A percentile compares a stretch with the other conserved stretches of the same genome.
Evolutionary conservation across 345 rosid genomes (phyloP).

Genomic region (Kandelia obovata): DNA sequence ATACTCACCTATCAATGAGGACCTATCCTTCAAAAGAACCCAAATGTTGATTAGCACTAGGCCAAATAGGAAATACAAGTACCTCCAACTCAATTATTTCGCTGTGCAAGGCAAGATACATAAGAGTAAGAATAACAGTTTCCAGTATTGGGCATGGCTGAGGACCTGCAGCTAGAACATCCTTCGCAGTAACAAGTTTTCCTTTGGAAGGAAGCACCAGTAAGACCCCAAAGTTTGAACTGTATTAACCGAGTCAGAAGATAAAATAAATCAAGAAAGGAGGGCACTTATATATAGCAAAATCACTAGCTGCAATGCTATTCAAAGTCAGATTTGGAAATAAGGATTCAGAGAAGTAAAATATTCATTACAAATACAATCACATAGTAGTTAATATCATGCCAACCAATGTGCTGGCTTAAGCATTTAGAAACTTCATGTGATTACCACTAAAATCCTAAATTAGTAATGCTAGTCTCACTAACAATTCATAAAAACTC

Average conservation of each 20-base stretch:
- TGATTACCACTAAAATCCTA: too few species aligned
- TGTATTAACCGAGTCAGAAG: constrained; percentile 24
- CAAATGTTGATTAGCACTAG: neutral
- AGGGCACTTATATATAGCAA: constrained; percentile 3
- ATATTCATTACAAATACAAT: neutral
- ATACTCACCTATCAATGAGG: too few species aligned
- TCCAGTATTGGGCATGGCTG: constrained; percentile 67
- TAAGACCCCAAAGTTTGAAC: constrained; percentile 71
- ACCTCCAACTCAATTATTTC: constrained; percentile 85
- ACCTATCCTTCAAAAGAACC: neutral
- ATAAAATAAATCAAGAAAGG: neutral
- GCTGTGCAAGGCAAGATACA: constrained; percentile 89
- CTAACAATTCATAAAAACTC: too few species aligned
- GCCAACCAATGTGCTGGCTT: too few species aligned
- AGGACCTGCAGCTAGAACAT: constrained; percentile 71
- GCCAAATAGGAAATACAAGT: constrained; percentile 16
- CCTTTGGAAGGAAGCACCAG: constrained; percentile 63
- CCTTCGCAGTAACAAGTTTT: constrained; percentile 63
- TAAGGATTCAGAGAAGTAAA: neutral
- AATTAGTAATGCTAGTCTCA: too few species aligned
- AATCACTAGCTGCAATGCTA: neutral
- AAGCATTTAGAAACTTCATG: too few species aligned
- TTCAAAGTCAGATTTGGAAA: neutral
- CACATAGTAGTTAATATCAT: neutral
- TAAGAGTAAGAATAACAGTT: constrained; percentile 68